Base-by-base conservation (phyloP, 2,329 filamentous ascomycete genomes). In the Talaromyces sp. region DNA sequence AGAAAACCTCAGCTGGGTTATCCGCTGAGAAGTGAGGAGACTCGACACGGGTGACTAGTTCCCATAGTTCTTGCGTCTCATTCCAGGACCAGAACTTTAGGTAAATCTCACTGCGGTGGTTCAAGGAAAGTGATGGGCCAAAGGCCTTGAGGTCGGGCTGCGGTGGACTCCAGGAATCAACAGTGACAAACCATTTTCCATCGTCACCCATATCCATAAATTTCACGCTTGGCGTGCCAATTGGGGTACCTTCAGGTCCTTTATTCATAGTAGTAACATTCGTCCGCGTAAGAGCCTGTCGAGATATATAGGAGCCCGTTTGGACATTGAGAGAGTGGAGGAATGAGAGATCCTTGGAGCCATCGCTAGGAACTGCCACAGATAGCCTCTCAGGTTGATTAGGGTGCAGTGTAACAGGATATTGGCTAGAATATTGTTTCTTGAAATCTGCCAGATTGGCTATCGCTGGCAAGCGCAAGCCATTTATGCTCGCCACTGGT, bases 261-360 rank as follows among this genome's bases (percentile, higher is more conserved):
- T 89, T 82, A 68, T 92, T 96, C 65, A 90, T 79, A 63, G 91
- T 89, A 0, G 94, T 96, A 4, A 90, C 87, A 68, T 96, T 94
- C 54, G 94, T 96, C 57, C 95, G 86, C 6, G 93, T 89, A 65
- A 99, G 79, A 5, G 95, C 92, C 79, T 99, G 95, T 65, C 91
- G 90, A n/a, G 86, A 87, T 42, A 96, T 76, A 66, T 93, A 91
- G 61, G 87, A 87, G 67, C 91, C 88, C 2, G 88, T 86, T 36
- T 87, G 85, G n/a, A 96, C 81, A 74, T 98, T 92, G 70, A 96
- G 92, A 0, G 90, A 91, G 74, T 99, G 95, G 36, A 99, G 79
- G 65, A 74, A 66, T 10, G 71, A 70, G 18, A 85, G 88, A 78
- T 84, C 74, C 77, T 59, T 80, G 75, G 63, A 76, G 56, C 73